Evolutionary conservation across 495 filamentous ascomycete genomes (phyloP).

Genomic region (Tuber calosporum): DNA sequence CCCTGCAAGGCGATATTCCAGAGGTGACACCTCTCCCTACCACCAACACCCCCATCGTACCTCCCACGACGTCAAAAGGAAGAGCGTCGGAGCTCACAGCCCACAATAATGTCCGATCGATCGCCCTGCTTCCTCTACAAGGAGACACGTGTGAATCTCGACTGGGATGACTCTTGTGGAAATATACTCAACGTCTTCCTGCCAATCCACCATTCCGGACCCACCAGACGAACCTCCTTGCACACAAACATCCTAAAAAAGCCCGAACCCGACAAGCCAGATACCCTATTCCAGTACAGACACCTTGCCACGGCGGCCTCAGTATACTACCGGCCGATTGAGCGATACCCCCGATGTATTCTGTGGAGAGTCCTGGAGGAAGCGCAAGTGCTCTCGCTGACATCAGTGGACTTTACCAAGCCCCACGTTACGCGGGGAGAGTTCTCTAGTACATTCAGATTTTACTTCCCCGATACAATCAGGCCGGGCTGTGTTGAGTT

Average conservation of each 20-base stretch:
- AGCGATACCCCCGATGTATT: slow-evolving; percentile 69
- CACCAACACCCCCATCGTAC: neutral
- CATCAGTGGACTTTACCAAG: slow-evolving; percentile 73
- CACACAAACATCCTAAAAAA: slow-evolving; percentile 42
- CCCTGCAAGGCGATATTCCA: neutral
- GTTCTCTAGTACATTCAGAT: slow-evolving; percentile 62
- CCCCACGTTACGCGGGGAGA: slow-evolving; percentile 57
- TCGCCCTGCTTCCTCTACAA: slow-evolving; percentile 59
- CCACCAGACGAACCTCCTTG: slow-evolving; percentile 40
- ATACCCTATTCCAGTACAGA: slow-evolving; percentile 53
- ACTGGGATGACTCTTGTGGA: slow-evolving; percentile 55
- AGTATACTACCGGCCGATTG: slow-evolving; percentile 72
- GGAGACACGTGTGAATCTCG: slow-evolving; percentile 76
- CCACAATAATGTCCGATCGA: slow-evolving; percentile 27
- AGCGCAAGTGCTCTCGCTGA: slow-evolving; percentile 70
- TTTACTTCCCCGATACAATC: slow-evolving; percentile 67
- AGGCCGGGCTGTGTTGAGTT: slow-evolving; percentile 68
- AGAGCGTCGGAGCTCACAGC: neutral
- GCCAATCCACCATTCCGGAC: slow-evolving; percentile 48
- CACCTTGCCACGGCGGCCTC: slow-evolving; percentile 72
- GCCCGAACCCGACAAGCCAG: slow-evolving; percentile 41
- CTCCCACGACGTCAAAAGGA: neutral
- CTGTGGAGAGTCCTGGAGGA: slow-evolving; percentile 84
- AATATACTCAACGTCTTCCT: slow-evolving; percentile 66
- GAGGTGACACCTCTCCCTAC: neutral